Percentiles rank a stretch among this genome's conserved stretches.
Evolutionary conservation across 768 basidiomycete species (phyloP).

Genomic region (Postia placenta): DNA sequence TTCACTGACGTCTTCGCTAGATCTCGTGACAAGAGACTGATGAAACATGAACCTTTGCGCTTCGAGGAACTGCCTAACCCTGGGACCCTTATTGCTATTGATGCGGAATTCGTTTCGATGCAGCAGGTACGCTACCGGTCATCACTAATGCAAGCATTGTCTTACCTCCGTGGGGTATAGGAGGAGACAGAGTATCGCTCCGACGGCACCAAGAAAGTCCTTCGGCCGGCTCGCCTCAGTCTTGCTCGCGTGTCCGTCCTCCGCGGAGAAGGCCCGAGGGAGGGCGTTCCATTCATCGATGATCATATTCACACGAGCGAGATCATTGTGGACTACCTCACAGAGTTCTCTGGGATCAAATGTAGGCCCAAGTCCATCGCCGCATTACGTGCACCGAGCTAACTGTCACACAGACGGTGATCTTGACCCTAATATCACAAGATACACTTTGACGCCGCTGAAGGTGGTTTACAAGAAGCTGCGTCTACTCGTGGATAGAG

Average conservation of each 20-base stretch:
- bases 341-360: constrained; percentile 94
- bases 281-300: constrained; percentile 91
- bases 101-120: constrained; percentile 97
- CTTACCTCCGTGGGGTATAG: constrained; percentile 37
- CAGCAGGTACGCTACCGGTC: constrained; percentile 57
- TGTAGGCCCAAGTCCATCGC: constrained; percentile 42
- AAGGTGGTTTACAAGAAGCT: constrained; percentile 99
- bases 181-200: constrained; percentile 95
- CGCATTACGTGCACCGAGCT: not conserved
- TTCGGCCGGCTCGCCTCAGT: constrained; percentile 87
- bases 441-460: constrained; percentile 86
- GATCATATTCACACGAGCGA: constrained; percentile 98
- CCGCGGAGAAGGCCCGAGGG: constrained; percentile 74
- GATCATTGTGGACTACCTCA: constrained; percentile 91
- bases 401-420: constrained; percentile 78
- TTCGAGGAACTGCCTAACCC: constrained; percentile 75
- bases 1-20: constrained; percentile 30
- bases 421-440: constrained; percentile 77
- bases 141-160: no score
- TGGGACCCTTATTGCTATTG: constrained; percentile 89
- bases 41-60: constrained; percentile 74
- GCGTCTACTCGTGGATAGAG: constrained; percentile 84
- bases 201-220: constrained; percentile 88
- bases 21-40: constrained; percentile 63
- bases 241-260: constrained; percentile 93